A percentile compares a stretch with the other conserved stretches of the same genome.
Conservation (phyloP, 2,329 filamentous ascomycete species). For the Xylaria polymorpha region DNA sequence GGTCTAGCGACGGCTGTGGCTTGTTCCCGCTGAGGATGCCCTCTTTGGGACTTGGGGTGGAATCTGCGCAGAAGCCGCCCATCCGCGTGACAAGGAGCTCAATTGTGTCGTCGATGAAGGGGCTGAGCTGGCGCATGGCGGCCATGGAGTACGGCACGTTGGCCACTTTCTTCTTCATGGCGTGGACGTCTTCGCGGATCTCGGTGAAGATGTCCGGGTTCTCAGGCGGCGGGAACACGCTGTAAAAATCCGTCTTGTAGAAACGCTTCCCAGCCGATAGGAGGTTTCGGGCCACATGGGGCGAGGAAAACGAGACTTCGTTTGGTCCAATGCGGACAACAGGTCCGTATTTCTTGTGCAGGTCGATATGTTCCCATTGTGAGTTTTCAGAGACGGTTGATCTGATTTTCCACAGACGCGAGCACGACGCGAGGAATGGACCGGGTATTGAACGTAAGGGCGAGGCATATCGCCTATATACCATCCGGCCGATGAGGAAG, state of each 20-base stretch:
- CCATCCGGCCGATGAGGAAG: conserved; percentile 47
- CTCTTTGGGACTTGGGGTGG: conserved; percentile 23
- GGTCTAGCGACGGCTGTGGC: conserved; percentile 52
- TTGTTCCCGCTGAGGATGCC: conserved; percentile 2
- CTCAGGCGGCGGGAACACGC: conserved; percentile 66
- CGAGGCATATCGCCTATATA: conserved; percentile 52
- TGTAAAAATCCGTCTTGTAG: conserved; percentile 65
- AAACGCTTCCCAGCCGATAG: conserved; percentile 63
- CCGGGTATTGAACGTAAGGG: conserved; percentile 48
- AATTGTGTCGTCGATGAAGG: conserved; percentile 64
- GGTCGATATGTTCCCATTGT: conserved; percentile 56
- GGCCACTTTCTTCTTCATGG: conserved; percentile 65
- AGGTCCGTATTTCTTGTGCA: conserved; percentile 60
- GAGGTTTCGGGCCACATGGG: conserved; percentile 58
- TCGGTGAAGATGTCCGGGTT: conserved; percentile 70
- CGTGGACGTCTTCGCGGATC: conserved; percentile 64
- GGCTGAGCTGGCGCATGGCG: conserved; percentile 63
- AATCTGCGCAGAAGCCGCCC: conserved; percentile 52
- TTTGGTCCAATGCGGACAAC: conserved; percentile 62
- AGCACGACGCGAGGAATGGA: conserved; percentile 48
- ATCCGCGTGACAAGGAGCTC: conserved; percentile 59
- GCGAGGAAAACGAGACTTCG: conserved; percentile 61
- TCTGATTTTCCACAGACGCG: conserved; percentile 56
- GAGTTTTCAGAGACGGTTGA: conserved; percentile 55
- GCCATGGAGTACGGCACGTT: conserved; percentile 65